A percentile compares a stretch with the other conserved stretches of the same genome.
Evolutionary conservation across 768 basidiomycete species (phyloP).

Genomic region (Boletus vermiculosoides): DNA sequence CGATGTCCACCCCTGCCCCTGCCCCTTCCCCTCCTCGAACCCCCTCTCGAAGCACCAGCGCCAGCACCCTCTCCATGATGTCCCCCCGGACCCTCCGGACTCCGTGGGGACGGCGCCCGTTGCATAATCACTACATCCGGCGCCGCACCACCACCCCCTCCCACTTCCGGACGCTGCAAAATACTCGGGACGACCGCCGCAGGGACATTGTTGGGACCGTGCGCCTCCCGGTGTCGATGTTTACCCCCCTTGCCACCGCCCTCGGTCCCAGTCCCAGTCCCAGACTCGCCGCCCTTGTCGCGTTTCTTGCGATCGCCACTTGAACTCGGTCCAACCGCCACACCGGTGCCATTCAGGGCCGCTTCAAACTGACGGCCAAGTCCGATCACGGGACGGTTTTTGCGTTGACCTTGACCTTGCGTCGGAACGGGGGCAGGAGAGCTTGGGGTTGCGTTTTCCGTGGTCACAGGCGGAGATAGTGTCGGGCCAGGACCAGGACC

Average conservation of each 20-base stretch:
- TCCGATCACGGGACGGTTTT: constrained; percentile 59
- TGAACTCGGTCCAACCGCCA: constrained; percentile 29
- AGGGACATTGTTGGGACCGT: neutral
- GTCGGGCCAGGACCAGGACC: neutral
- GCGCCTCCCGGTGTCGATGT: constrained; percentile 21
- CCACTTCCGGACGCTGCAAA: constrained; percentile 27
- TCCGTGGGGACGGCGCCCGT: constrained; percentile 12
- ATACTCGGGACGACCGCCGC: constrained; percentile 18
- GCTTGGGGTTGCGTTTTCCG: constrained; percentile 3
- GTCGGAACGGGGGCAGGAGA: constrained; percentile 5
- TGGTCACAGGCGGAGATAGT: neutral
- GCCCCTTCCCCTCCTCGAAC: constrained; percentile 30
- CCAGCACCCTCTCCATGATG: constrained; percentile 1
- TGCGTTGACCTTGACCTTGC: constrained; percentile 30
- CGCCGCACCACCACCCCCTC: neutral
- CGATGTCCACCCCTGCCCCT: constrained; percentile 33
- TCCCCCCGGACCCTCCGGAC: neutral
- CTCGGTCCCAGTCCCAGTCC: neutral
- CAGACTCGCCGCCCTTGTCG: constrained; percentile 32
- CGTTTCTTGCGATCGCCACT: constrained; percentile 34
- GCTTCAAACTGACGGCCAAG: constrained; percentile 70
- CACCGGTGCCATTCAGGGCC: constrained; percentile 64
- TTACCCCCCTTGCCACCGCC: constrained; percentile 7
- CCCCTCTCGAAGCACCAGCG: constrained; percentile 19
- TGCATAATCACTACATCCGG: constrained; percentile 10